Evolutionary conservation across 108 stramenopile species (phyloP).

Genomic region (Parietichytrium sp.): DNA sequence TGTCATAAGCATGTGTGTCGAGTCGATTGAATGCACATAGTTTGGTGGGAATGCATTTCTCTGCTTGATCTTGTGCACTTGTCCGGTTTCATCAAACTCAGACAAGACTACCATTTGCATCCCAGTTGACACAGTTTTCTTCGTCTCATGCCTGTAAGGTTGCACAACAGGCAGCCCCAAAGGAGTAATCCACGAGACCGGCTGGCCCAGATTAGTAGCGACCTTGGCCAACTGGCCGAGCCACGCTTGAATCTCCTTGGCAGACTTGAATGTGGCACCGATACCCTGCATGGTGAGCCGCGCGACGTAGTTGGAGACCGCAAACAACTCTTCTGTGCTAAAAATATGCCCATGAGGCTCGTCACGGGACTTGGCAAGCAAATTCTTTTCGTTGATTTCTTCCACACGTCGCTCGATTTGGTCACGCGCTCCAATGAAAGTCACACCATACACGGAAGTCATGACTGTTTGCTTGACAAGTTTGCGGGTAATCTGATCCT

Average conservation of each 20-base stretch:
- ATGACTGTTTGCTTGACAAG: conserved; percentile 99
- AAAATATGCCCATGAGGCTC: conserved; percentile 65
- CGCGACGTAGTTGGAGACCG: conserved; percentile 83
- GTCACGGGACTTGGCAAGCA: neutral
- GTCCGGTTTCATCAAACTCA: conserved; percentile 77
- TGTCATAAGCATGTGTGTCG: conserved; percentile 99
- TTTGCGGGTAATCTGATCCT: conserved; percentile 86
- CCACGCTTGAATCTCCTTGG: conserved; percentile 95
- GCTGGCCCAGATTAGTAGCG: conserved; percentile 80
- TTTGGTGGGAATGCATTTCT: conserved; percentile 97
- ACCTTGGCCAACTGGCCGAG: conserved; percentile 78
- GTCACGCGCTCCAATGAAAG: conserved; percentile 89
- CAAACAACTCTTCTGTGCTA: conserved; percentile 79
- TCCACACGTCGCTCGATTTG: conserved; percentile 78
- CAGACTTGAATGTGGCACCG: conserved; percentile 87
- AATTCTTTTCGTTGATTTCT: conserved; percentile 40
- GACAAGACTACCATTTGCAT: conserved; percentile 79
- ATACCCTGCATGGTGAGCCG: conserved; percentile 85
- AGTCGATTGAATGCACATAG: conserved; percentile 97
- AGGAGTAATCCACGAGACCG: conserved; percentile 96
- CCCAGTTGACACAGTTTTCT: conserved; percentile 79
- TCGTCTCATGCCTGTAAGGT: conserved; percentile 81
- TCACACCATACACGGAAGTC: conserved; percentile 99
- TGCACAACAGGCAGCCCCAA: conserved; percentile 95
- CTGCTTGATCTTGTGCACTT: conserved; percentile 78